Conservation (phyloP, 768 basidiomycete species). For the Termitomyces sp. region DNA sequence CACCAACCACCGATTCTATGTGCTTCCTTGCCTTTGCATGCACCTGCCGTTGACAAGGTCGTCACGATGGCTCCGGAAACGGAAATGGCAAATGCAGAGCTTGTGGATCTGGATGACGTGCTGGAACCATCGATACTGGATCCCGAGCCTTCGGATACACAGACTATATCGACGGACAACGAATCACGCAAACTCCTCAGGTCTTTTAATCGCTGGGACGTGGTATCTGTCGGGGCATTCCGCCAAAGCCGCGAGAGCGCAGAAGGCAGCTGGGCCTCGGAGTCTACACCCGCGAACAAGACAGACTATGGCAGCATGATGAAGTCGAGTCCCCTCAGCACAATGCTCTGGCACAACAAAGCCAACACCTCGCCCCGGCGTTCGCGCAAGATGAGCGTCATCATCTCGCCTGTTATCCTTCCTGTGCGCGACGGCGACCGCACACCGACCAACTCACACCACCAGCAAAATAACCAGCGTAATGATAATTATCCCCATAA, state of each 20-base stretch:
- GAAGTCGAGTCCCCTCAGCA: constrained; percentile 52
- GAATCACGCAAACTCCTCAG: constrained; percentile 42
- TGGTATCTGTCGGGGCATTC: constrained; percentile 71
- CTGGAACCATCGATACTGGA: constrained; percentile 72
- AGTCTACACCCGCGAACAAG: constrained; percentile 28
- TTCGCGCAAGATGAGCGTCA: constrained; percentile 29
- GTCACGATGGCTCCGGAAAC: constrained; percentile 31
- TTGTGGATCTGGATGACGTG: constrained; percentile 72
- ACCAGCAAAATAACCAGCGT: constrained; percentile 32
- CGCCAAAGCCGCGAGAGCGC: constrained; percentile 50
- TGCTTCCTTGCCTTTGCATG: constrained; percentile 21
- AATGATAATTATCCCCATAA: constrained; percentile 42
- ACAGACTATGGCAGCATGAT: constrained; percentile 48
- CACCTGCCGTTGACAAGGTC: constrained; percentile 10
- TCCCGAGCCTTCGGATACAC: constrained; percentile 41
- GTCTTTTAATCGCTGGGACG: constrained; percentile 68
- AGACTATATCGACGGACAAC: constrained; percentile 26
- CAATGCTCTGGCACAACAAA: constrained; percentile 52
- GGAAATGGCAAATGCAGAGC: constrained; percentile 41
- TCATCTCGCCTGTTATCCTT: constrained; percentile 50
- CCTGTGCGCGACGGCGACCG: constrained; percentile 51
- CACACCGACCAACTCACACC: constrained; percentile 43
- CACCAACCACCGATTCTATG: constrained; percentile 22
- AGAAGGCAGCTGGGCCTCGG: constrained; percentile 33
- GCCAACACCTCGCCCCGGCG: constrained; percentile 20